Evolutionary conservation across 2,329 filamentous ascomycete genomes (phyloP).

Genomic region (Xylaria hypoxylon): DNA sequence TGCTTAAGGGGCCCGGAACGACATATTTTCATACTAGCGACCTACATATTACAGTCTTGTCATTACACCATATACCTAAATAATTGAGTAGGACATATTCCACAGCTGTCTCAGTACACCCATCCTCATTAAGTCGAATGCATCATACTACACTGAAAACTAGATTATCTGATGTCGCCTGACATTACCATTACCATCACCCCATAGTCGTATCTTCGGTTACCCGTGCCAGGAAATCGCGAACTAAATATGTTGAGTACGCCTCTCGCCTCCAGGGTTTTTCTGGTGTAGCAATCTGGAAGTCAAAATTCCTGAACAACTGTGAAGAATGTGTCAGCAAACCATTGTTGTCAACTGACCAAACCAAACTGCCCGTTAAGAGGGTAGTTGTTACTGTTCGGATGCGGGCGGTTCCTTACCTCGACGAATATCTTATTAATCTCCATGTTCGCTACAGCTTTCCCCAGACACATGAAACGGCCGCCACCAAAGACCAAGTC

Average conservation of each 20-base stretch:
- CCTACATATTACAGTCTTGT: too few species aligned
- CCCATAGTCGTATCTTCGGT: conserved; percentile 35
- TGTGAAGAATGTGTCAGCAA: conserved; percentile 21
- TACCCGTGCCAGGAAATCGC: conserved; percentile 39
- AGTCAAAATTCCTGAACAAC: conserved; percentile 44
- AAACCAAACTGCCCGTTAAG: not conserved
- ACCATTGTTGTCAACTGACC: not conserved
- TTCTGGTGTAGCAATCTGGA: conserved; percentile 41
- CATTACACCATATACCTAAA: too few species aligned
- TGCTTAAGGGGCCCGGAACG: too few species aligned
- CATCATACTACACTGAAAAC: not conserved
- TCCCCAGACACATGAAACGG: conserved; percentile 32
- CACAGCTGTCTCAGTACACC: too few species aligned
- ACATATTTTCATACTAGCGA: too few species aligned
- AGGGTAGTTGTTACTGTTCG: not conserved
- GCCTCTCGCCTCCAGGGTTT: conserved; percentile 37
- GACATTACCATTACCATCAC: not conserved
- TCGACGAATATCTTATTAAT: conserved; percentile 36
- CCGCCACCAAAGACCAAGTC: conserved; percentile 32
- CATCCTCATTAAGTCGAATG: not conserved
- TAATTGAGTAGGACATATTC: too few species aligned
- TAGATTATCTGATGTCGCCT: not conserved
- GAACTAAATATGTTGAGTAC: conserved; percentile 36
- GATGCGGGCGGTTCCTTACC: conserved; percentile 2
- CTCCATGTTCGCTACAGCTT: conserved; percentile 20